phyloP scores from a whole-genome alignment of 371 early-diverging fungal species.

The Mucor sp. region DNA sequence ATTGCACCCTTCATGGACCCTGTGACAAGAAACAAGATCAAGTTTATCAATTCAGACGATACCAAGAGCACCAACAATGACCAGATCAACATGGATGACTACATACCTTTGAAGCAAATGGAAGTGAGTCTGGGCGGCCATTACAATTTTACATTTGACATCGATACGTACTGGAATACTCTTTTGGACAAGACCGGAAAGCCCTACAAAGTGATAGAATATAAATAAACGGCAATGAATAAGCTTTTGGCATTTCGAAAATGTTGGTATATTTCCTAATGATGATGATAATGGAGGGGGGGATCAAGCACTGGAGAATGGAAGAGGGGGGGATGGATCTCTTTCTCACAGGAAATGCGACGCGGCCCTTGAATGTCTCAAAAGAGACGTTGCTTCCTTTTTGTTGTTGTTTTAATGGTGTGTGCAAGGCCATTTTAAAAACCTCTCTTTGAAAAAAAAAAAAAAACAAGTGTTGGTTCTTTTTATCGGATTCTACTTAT shows the following conservation, averaged over 20 bases:
- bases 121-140: constrained; percentile 56
- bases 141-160: constrained; percentile 53
- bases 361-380: too few species aligned
- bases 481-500: neutral
- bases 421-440: neutral
- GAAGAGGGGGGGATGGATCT: too few species aligned
- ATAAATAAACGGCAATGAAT: constrained; percentile 11
- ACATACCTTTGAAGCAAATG: constrained; percentile 53
- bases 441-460: neutral
- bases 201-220: constrained; percentile 34
- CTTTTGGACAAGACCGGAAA: constrained; percentile 29
- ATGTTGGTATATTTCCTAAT: too few species aligned
- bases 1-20: constrained; percentile 87
- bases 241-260: too few species aligned
- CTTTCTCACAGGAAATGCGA: too few species aligned
- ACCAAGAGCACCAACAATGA: constrained; percentile 19
- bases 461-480: neutral
- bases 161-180: constrained; percentile 55
- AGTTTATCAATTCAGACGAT: constrained; percentile 69
- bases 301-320: too few species aligned
- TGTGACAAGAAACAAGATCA: constrained; percentile 79
- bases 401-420: too few species aligned
- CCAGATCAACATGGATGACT: constrained; percentile 41
- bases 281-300: too few species aligned
- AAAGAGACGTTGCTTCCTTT: too few species aligned